Conservation (phyloP, 805 yeast species). For the Ogataea philodendri region DNA sequence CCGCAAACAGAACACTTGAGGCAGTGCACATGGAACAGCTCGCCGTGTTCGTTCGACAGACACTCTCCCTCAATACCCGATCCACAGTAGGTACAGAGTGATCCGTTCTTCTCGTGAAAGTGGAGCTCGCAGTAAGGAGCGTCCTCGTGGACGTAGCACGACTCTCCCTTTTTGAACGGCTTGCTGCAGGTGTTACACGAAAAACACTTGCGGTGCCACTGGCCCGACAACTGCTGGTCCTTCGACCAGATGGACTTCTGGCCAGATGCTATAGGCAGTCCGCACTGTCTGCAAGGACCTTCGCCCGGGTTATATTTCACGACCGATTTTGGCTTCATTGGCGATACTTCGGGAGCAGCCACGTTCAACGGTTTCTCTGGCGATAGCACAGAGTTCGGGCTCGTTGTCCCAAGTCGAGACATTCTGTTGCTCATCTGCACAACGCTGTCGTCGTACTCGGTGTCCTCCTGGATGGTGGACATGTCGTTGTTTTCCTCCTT, state of each 20-base stretch:
- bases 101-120: conserved; percentile 70
- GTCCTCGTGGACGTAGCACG: conserved; percentile 76
- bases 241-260: conserved; percentile 77
- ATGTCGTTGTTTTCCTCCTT: conserved; percentile 27
- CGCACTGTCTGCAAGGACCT: conserved; percentile 83
- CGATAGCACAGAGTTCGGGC: conserved; percentile 5
- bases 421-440: conserved; percentile 16
- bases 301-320: conserved; percentile 52
- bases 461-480: conserved; percentile 36
- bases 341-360: no score
- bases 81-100: conserved; percentile 69
- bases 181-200: conserved; percentile 63
- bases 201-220: conserved; percentile 92
- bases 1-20: conserved; percentile 66
- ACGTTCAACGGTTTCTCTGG: conserved; percentile 1
- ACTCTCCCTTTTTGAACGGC: conserved; percentile 55
- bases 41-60: conserved; percentile 67
- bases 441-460: conserved; percentile 28
- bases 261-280: conserved; percentile 43
- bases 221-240: conserved; percentile 80
- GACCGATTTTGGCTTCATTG: no score
- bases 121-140: conserved; percentile 79
- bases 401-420: conserved; percentile 15
- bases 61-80: conserved; percentile 88
- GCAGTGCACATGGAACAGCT: conserved; percentile 76